phyloP scores from a whole-genome alignment of 805 yeast genomes.

The Nadsonia fulvescens region DNA sequence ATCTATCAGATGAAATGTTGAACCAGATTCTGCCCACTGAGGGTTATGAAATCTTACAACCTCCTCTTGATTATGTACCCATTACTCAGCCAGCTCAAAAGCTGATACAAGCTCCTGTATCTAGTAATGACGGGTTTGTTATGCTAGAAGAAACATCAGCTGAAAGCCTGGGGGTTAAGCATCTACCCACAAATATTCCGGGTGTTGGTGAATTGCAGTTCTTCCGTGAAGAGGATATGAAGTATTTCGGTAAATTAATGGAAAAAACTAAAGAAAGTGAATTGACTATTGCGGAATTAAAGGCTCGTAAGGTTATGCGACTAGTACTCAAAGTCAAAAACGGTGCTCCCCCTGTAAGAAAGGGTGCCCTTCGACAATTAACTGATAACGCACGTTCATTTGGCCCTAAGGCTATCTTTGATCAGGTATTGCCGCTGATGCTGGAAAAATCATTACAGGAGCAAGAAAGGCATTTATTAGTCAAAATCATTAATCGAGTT shows the following conservation, averaged over 20 bases:
- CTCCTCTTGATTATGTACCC: slow-evolving; percentile 30
- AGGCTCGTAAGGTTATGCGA: slow-evolving; percentile 42
- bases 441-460: slow-evolving; percentile 58
- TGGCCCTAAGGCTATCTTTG: slow-evolving; percentile 56
- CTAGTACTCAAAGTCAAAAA: slow-evolving; percentile 57
- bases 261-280: slow-evolving; percentile 13
- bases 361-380: slow-evolving; percentile 45
- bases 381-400: slow-evolving; percentile 43
- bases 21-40: slow-evolving; percentile 30
- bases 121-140: slow-evolving; percentile 23
- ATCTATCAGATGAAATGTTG: slow-evolving; percentile 28
- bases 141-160: slow-evolving; percentile 30
- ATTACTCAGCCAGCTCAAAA: slow-evolving; percentile 21
- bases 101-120: slow-evolving; percentile 11
- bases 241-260: slow-evolving; percentile 48
- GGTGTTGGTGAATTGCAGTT: slow-evolving; percentile 48
- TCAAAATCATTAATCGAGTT: slow-evolving; percentile 56
- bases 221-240: slow-evolving; percentile 54
- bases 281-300: slow-evolving; percentile 32
- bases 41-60: slow-evolving; percentile 28
- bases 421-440: slow-evolving; percentile 56
- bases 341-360: slow-evolving; percentile 54
- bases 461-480: slow-evolving; percentile 65
- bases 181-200: slow-evolving; percentile 36
- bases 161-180: slow-evolving; percentile 10